Evolutionary conservation across 768 basidiomycete genomes (phyloP).

Genomic region (Ramaria rubella): DNA sequence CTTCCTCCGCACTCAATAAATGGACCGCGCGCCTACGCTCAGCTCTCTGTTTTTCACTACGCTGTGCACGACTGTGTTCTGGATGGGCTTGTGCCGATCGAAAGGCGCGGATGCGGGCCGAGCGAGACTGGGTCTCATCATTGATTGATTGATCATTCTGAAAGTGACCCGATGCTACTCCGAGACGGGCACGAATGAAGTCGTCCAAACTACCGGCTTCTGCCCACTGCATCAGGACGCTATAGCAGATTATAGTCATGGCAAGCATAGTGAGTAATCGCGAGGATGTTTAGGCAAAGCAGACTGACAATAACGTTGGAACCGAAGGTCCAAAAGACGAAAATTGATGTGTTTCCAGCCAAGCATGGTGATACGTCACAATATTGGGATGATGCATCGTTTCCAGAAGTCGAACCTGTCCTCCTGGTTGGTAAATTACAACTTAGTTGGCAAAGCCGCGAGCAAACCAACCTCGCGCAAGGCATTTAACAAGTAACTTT

Average conservation of each 20-base stretch:
- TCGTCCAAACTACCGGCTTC: slow-evolving; percentile 75
- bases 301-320: slow-evolving; percentile 74
- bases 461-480: slow-evolving; percentile 55
- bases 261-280: not conserved
- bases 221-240: slow-evolving; percentile 90
- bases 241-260: slow-evolving; percentile 23
- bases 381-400: slow-evolving; percentile 87
- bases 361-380: slow-evolving; percentile 91
- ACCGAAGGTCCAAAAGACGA: slow-evolving; percentile 85
- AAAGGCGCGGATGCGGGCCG: slow-evolving; percentile 71
- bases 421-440: not conserved
- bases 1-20: slow-evolving; percentile 78
- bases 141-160: slow-evolving; percentile 16
- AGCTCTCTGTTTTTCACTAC: slow-evolving; percentile 27
- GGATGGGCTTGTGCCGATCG: slow-evolving; percentile 56
- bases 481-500: slow-evolving; percentile 76
- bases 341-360: slow-evolving; percentile 83
- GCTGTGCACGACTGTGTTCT: slow-evolving; percentile 2
- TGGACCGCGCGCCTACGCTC: slow-evolving; percentile 66
- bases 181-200: slow-evolving; percentile 74
- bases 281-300: not conserved
- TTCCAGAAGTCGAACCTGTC: slow-evolving; percentile 76
- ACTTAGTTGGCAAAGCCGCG: not conserved
- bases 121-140: slow-evolving; percentile 45
- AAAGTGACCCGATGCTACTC: slow-evolving; percentile 33